Evolutionary conservation across 2,329 filamentous ascomycete genomes (phyloP), one percentile per base, ranked within the genome.

Genomic region (Fusarium sp.): DNA sequence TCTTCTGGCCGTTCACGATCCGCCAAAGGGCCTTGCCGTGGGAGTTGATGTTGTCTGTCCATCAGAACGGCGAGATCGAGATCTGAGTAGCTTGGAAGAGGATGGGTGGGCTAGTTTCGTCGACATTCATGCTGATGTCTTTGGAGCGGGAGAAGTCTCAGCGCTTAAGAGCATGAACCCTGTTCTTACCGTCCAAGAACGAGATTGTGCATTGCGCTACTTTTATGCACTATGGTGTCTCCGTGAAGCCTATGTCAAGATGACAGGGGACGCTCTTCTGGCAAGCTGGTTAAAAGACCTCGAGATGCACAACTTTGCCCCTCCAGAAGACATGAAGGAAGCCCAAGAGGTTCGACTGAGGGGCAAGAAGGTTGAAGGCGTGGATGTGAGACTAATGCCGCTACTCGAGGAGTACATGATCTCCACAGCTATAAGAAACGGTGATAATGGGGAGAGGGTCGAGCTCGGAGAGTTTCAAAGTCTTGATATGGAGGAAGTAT

Each of bases 181-280:
- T 7, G 63, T 63, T 9, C 76, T 83, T 20, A 77, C 82, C 32
- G 51, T 50, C 32, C 53, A 55, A 18, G 68, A 70, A 36, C 66
- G 63, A 24, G 91, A 92, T 68, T 86, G 84, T 28, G 91, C 91
- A 78, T 84, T 95, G 35, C 86, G 92, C 10, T 86, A 88, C 60
- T 96, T 96, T 79, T 96, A 95, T 80, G 88, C 92, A 2, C 89
- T 93, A 67, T 96, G 93, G 91, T 94, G 92, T 80, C 87, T 94
- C 80, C 91, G 94, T 76, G 93, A 96, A 83, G 91, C 93, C 2
- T 95, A 94, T 80, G 91, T 95, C 81, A 96, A 95, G 87, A 90
- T 96, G 84, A 93, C 92, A 36, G 93, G 93, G 32, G 92, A 95
- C 77, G 93, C 92, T 1, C 85, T 96, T 66, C 85, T 95, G 14